Conservation (phyloP, 2,329 filamentous ascomycete genomes). For the Sordariomycetes sp. region DNA sequence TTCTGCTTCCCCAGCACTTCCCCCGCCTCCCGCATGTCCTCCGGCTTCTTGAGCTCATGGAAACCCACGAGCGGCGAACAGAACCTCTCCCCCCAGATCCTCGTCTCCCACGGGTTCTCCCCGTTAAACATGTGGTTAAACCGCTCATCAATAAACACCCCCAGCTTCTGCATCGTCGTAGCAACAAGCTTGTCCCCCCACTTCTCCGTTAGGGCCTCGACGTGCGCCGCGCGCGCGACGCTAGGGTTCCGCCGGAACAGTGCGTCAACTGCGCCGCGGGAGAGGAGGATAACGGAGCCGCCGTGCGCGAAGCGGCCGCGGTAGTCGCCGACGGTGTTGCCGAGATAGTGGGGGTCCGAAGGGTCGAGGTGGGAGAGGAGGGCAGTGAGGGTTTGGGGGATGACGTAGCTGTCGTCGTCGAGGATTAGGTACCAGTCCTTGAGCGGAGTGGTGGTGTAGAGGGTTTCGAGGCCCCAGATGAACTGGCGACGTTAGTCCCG, state of each 20-base stretch:
- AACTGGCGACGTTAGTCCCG: conserved; percentile 22
- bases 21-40: conserved; percentile 31
- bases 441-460: conserved; percentile 31
- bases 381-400: conserved; percentile 31
- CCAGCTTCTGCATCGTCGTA: conserved; percentile 36
- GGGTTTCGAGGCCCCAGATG: conserved; percentile 38
- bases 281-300: conserved; percentile 39
- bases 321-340: conserved; percentile 44
- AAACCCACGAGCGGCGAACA: conserved; percentile 42
- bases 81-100: conserved; percentile 33
- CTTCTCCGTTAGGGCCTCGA: conserved; percentile 33
- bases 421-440: conserved; percentile 47
- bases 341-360: conserved; percentile 32
- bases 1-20: conserved; percentile 21
- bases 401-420: conserved; percentile 44
- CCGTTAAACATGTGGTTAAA: conserved; percentile 43
- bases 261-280: conserved; percentile 31
- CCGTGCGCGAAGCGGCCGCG: conserved; percentile 42
- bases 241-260: conserved; percentile 26
- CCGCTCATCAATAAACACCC: conserved; percentile 40
- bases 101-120: conserved; percentile 32
- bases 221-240: conserved; percentile 27
- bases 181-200: conserved; percentile 42
- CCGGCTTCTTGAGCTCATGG: conserved; percentile 30
- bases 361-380: conserved; percentile 36